Base-by-base conservation (phyloP, 116 monocot species). In the Thalassia testudinum region DNA sequence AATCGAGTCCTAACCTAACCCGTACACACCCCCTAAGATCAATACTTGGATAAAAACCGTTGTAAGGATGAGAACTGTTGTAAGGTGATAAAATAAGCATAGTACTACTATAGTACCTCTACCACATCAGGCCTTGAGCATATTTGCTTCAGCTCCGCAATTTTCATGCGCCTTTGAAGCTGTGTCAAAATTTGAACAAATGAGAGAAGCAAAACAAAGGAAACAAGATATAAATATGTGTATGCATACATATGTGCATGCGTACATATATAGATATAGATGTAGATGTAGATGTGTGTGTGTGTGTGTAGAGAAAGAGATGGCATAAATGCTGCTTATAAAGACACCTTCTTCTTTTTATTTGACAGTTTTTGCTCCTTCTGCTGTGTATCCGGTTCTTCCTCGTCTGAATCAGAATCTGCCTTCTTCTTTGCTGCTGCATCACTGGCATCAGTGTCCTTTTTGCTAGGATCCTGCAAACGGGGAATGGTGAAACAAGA, bases 121-220 rank as follows among this genome's bases (percentile, higher is more conserved):
- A 97, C 89, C 19, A 97, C 89, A 65, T 97, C 97, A 56, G 97
- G 89, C 63, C 73, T 89, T 21, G 82, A 70, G 64, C 75, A 85
- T 63, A 97, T 79, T 62, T 88, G 81, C 28, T 97, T 97, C 68
- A 97, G 56, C 43, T 97, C 89, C 15, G 97, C 97, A 74, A 97
- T 88, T 61, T 97, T 97, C 97, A 97, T 97, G 56, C 97, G 76
- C 42, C 79, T 82, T 79, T 88, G 82, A 8, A 97, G 70, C 89
- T 95, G 56, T 27, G 50, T n/a, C 21, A 54, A 23, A 18, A 64
- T 11, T 2, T 15, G 47, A 42, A 40, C 22, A 7, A 14, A 37
- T 61, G 43, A 53, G 23, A 43, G 27, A 5, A 10, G 14, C 1
- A n/a, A n/a, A n/a, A n/a, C n/a, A n/a, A n/a, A n/a, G n/a, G n/a